Base-by-base conservation (phyloP, 1,284 basidiomycete species). In the Limonomyces culmigenus region DNA sequence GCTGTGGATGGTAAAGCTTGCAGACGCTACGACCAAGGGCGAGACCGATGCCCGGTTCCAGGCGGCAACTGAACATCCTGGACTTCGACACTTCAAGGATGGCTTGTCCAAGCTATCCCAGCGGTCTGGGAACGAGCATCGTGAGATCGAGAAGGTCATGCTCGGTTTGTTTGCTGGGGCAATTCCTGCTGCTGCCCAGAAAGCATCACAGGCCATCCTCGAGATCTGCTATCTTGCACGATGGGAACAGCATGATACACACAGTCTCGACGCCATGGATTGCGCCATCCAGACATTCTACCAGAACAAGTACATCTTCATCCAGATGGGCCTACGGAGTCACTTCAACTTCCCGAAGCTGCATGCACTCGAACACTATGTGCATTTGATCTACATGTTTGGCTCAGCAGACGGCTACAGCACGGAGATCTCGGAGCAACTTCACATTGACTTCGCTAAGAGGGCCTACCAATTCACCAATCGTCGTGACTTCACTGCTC, bases 341-440 rank as follows among this genome's bases (percentile, higher is more conserved):
- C 42, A 55, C 21, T 53, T 58, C 44, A 51, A 53, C 29, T 45
- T 54, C 8, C 49, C 51, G 0, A 54, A 55, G 35, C 19, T 53
- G 1, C 49, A 53, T 34, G 32, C 42, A 0, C 38, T 53, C 6
- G 13, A 35, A 1, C 50, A 53, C 38, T 52, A 54, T 31, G 6
- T 46, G 12, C 20, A 39, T 1, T 10, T 41, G 2, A 54, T 52
- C 21, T 8, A 16, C 1, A 32, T 33, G 0, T 38, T 33, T 12
- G 52, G 51, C 0, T 29, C 38, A 4, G 11, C 35, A 4, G 47
- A 50, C 29, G 43, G 45, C 8, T 51, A 36, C 41, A 53, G 50
- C 33, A 54, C 50, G 1, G 52, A 55, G 32, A 27, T 37, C 0
- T 39, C 48, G 0, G 52, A 55, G 38, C 44, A 45, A 0, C 43